Evolutionary conservation across 192 early-diverging fungal species (phyloP).

Genomic region (Piromyces finnis): DNA sequence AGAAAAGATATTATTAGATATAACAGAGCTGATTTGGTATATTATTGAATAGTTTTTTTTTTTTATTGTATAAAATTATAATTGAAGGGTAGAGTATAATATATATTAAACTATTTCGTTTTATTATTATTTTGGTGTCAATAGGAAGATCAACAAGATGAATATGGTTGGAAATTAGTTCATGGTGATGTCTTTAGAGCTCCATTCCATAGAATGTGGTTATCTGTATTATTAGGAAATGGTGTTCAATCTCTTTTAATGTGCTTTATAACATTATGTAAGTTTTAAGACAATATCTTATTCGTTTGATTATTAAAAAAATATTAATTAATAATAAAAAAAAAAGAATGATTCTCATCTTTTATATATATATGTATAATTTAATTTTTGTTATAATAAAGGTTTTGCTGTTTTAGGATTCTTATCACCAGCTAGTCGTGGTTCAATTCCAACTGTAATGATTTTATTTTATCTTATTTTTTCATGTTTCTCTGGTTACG

Average conservation of each 20-base stretch:
- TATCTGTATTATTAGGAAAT: constrained; percentile 68
- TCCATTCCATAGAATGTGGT: constrained; percentile 48
- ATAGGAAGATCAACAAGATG: constrained; percentile 59
- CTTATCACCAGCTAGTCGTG: constrained; percentile 76
- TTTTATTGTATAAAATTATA: too few species aligned
- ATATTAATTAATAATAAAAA: too few species aligned
- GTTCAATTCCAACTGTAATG: constrained; percentile 85
- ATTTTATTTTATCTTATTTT: constrained; percentile 82
- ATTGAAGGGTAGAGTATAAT: too few species aligned
- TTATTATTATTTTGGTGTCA: constrained; percentile 3
- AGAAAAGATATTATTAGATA: constrained; percentile 88
- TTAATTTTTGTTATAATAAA: constrained; percentile 38
- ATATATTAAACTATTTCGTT: too few species aligned
- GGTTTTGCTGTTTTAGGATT: constrained; percentile 91
- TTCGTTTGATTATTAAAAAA: too few species aligned
- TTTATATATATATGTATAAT: too few species aligned
- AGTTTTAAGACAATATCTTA: constrained; percentile 33
- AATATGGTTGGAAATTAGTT: constrained; percentile 95
- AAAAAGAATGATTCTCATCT: too few species aligned
- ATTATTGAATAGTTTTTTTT: background rate
- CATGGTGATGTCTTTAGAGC: constrained; percentile 97
- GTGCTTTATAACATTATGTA: constrained; percentile 22
- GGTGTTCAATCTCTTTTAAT: constrained; percentile 55
- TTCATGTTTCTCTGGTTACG: constrained; percentile 71
- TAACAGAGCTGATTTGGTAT: constrained; percentile 36